phyloP scores from a whole-genome alignment of 768 basidiomycete genomes.

The Porphyrellus cyaneotinctus region DNA sequence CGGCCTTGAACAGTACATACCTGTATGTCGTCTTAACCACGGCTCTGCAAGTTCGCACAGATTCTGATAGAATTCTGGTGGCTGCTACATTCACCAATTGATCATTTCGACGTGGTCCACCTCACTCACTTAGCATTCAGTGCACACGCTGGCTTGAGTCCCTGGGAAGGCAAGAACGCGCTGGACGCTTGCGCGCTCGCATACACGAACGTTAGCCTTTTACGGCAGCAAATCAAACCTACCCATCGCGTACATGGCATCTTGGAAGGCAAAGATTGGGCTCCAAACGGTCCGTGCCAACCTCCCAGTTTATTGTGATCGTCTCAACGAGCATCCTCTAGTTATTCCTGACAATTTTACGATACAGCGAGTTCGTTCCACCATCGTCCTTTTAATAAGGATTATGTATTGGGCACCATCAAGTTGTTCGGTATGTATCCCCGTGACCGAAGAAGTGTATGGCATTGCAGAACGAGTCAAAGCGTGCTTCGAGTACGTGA shows the following conservation, averaged over 20 bases:
- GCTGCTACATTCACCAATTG: too few species aligned
- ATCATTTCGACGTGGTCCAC: too few species aligned
- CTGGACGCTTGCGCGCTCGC: slow-evolving; percentile 82
- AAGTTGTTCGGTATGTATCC: slow-evolving; percentile 73
- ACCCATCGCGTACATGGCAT: slow-evolving; percentile 78
- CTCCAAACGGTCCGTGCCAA: slow-evolving; percentile 53
- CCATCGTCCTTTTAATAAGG: background rate
- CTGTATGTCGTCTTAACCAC: too few species aligned
- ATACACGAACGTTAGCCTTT: slow-evolving; percentile 72
- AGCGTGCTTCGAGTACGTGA: slow-evolving; percentile 67
- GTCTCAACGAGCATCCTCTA: slow-evolving; percentile 25
- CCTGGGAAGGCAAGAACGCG: slow-evolving; percentile 83
- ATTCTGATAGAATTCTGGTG: too few species aligned
- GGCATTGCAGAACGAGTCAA: slow-evolving; percentile 55
- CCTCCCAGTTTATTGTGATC: too few species aligned
- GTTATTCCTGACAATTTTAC: slow-evolving; percentile 83
- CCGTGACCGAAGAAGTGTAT: slow-evolving; percentile 57
- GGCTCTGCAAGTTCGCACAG: too few species aligned
- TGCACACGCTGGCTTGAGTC: slow-evolving; percentile 76
- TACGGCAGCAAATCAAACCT: slow-evolving; percentile 79
- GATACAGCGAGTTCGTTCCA: slow-evolving; percentile 56
- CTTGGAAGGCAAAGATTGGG: slow-evolving; percentile 73
- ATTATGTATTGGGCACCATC: too few species aligned
- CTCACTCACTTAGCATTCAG: slow-evolving; percentile 34
- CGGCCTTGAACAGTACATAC: too few species aligned